Percentiles rank a stretch among this genome's conserved stretches.
Conservation (phyloP, 2,329 filamentous ascomycete species). For the Metarhizium rileyi region DNA sequence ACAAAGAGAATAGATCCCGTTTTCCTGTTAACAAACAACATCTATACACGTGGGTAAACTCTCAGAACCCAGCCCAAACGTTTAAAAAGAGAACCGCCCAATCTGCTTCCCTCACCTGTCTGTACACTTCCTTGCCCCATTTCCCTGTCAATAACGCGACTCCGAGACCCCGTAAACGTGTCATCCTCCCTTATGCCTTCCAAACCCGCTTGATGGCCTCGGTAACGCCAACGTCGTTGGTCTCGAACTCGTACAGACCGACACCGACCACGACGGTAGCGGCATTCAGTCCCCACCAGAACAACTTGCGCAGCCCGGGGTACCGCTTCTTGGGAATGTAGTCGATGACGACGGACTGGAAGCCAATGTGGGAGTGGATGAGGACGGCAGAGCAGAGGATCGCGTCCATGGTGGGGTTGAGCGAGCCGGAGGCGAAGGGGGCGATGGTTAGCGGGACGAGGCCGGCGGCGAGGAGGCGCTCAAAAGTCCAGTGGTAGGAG, state of each 20-base stretch:
- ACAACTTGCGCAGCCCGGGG: constrained; percentile 55
- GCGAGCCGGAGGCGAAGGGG: constrained; percentile 82
- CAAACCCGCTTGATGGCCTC: constrained; percentile 84
- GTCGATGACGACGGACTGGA: constrained; percentile 83
- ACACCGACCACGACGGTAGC: constrained; percentile 74
- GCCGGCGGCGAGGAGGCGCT: constrained; percentile 71
- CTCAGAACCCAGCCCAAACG: background rate
- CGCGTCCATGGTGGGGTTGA: constrained; percentile 84
- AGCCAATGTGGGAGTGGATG: constrained; percentile 91
- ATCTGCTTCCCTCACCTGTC: background rate
- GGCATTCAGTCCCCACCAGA: constrained; percentile 69
- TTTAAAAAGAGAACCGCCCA: background rate
- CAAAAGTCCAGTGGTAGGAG: constrained; percentile 98
- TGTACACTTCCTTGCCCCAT: background rate
- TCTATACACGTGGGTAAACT: constrained; percentile 10
- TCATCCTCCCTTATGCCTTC: constrained; percentile 53
- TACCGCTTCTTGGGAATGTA: constrained; percentile 71
- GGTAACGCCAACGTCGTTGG: constrained; percentile 90
- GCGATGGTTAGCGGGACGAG: constrained; percentile 81
- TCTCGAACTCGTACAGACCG: constrained; percentile 97
- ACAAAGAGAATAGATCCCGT: constrained; percentile 8
- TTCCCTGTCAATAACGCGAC: background rate
- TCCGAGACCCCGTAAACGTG: too few relatives aligned
- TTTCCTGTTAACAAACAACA: constrained; percentile 8
- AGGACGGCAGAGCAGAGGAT: constrained; percentile 74